phyloP scores from a whole-genome alignment of 129 eudicot species.

The Tagetes erecta region DNA sequence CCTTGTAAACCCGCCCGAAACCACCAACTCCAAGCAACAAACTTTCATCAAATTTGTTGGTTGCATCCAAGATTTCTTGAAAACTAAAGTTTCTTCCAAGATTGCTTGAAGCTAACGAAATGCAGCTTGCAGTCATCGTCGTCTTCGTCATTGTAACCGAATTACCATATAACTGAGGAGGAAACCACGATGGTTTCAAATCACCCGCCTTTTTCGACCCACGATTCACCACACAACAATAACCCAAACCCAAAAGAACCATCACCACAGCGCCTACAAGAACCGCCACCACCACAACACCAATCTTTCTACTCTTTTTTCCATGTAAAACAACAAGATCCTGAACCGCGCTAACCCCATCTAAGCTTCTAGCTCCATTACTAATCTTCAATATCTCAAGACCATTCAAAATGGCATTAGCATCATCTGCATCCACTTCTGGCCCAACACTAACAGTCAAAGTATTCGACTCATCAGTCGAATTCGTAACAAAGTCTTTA shows the following conservation, averaged over 20 bases:
- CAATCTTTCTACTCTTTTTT: slow-evolving; percentile 41
- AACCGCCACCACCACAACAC: slow-evolving; percentile 51
- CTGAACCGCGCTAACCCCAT: slow-evolving; percentile 58
- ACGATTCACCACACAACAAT: slow-evolving; percentile 52
- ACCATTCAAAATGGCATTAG: slow-evolving; percentile 76
- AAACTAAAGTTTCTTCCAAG: slow-evolving; percentile 75
- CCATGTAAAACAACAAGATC: slow-evolving; percentile 40
- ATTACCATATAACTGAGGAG: slow-evolving; percentile 78
- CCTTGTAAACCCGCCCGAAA: slow-evolving; percentile 94
- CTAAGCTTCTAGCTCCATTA: slow-evolving; percentile 78
- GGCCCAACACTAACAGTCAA: slow-evolving; percentile 94
- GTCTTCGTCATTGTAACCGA: slow-evolving; percentile 73
- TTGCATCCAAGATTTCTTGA: slow-evolving; percentile 92
- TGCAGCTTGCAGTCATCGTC: slow-evolving; percentile 84
- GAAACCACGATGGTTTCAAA: slow-evolving; percentile 78
- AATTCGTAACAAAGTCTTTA: slow-evolving; percentile 66
- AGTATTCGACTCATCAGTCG: slow-evolving; percentile 47
- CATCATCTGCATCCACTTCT: slow-evolving; percentile 43
- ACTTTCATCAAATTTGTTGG: slow-evolving; percentile 82
- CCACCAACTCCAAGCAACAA: slow-evolving; percentile 95
- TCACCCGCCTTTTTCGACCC: slow-evolving; percentile 50
- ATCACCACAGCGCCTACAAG: slow-evolving; percentile 54
- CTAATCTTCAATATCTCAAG: slow-evolving; percentile 89
- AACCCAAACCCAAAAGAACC: slow-evolving; percentile 50
- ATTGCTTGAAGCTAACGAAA: slow-evolving; percentile 72